Evolutionary conservation across 1,284 basidiomycete species (phyloP).

Genomic region (Tausonia pullulans): DNA sequence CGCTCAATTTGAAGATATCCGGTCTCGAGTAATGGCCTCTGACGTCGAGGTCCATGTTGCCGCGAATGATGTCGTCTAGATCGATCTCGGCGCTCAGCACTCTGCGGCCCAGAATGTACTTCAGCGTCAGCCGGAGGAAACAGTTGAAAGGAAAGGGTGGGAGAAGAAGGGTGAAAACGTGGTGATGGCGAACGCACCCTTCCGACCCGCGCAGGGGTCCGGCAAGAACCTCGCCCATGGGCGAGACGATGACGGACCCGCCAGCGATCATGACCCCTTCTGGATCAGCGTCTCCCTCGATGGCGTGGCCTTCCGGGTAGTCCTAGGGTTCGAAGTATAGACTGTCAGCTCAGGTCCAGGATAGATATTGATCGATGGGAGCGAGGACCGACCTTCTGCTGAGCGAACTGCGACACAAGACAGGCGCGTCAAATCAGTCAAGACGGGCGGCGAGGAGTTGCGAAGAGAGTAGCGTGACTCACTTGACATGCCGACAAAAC

Average conservation of each 20-base stretch:
- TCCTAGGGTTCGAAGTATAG: slow-evolving; percentile 28
- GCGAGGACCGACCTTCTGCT: slow-evolving; percentile 48
- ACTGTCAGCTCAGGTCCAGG: background rate
- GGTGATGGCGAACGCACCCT: slow-evolving; percentile 28
- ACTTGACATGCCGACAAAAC: slow-evolving; percentile 51
- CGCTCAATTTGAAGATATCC: slow-evolving; percentile 17
- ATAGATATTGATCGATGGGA: background rate
- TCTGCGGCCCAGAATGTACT: background rate
- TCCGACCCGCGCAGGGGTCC: slow-evolving; percentile 50
- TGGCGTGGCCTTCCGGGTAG: slow-evolving; percentile 27
- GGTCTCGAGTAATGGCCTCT: slow-evolving; percentile 52
- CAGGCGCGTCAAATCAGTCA: slow-evolving; percentile 22
- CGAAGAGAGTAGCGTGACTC: background rate
- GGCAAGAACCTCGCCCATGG: slow-evolving; percentile 51
- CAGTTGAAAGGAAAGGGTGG: background rate
- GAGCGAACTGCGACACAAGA: slow-evolving; percentile 56
- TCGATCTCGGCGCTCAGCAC: slow-evolving; percentile 52
- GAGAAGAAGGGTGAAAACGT: background rate
- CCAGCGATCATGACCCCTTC: slow-evolving; percentile 33
- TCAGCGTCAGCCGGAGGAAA: background rate
- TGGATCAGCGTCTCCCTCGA: slow-evolving; percentile 1
- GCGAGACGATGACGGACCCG: slow-evolving; percentile 53
- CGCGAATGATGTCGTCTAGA: slow-evolving; percentile 48
- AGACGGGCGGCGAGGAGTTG: background rate
- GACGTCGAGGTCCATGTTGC: slow-evolving; percentile 58